phyloP scores from a whole-genome alignment of 768 basidiomycete species.

The Phlegmacium glaucopus region DNA sequence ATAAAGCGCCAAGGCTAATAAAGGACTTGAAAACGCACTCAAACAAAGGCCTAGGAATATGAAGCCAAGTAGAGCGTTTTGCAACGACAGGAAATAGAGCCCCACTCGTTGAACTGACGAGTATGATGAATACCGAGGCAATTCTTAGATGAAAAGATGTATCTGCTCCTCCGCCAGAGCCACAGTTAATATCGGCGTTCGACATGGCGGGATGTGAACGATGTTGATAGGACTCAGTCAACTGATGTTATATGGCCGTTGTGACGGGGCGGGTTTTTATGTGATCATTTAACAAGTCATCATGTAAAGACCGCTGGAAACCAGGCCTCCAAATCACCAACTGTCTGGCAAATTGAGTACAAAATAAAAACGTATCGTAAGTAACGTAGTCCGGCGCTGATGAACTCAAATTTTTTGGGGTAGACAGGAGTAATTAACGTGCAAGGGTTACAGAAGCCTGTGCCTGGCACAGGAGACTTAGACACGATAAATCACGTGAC shows the following conservation, averaged over 20 bases:
- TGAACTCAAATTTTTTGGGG: too few relatives aligned
- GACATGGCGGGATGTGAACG: constrained; percentile 4
- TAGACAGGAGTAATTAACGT: too few relatives aligned
- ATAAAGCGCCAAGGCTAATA: neutral
- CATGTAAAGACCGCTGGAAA: too few relatives aligned
- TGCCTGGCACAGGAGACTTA: too few relatives aligned
- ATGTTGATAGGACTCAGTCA: neutral
- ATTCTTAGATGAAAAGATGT: constrained; percentile 53
- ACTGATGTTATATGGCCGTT: neutral
- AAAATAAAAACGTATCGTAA: too few relatives aligned
- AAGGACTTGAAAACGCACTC: constrained; percentile 47
- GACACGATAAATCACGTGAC: constrained; percentile 9
- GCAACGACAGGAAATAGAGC: constrained; percentile 73
- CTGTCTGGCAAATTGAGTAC: too few relatives aligned
- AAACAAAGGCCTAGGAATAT: constrained; percentile 58
- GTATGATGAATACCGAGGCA: constrained; percentile 73
- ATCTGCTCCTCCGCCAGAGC: constrained; percentile 48
- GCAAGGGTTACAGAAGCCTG: too few relatives aligned
- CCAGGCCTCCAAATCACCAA: too few relatives aligned
- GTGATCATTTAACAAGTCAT: too few relatives aligned
- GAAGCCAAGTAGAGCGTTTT: constrained; percentile 45
- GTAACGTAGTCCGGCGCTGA: too few relatives aligned
- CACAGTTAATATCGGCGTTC: constrained; percentile 44
- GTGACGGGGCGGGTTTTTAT: constrained; percentile 34
- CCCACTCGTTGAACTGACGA: constrained; percentile 54